phyloP scores from a whole-genome alignment of 495 filamentous ascomycete genomes.

The Penicillium psychrofluorescens region DNA sequence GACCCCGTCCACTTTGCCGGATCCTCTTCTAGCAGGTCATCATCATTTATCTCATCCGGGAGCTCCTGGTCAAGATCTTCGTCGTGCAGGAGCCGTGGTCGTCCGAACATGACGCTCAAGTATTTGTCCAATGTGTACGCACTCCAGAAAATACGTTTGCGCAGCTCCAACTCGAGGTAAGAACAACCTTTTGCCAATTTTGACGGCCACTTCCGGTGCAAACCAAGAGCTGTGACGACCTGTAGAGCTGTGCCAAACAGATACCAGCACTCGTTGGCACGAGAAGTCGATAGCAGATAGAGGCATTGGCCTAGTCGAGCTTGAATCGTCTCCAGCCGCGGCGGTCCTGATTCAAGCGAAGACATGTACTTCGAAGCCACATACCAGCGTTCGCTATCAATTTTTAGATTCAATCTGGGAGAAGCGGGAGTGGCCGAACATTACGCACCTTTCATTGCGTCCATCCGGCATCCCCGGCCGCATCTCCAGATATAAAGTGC shows the following conservation, averaged over 20 bases:
- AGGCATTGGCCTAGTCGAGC: conserved; percentile 37
- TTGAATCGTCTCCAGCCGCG: conserved; percentile 38
- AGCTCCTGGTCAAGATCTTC: conserved; percentile 48
- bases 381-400: conserved; percentile 34
- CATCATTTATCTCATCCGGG: conserved; percentile 46
- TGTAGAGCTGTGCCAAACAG: conserved; percentile 40
- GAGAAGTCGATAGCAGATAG: conserved; percentile 37
- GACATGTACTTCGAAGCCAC: conserved; percentile 35
- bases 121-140: conserved; percentile 51
- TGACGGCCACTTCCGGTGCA: conserved; percentile 30
- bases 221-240: conserved; percentile 36
- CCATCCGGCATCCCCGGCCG: conserved; percentile 12
- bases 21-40: conserved; percentile 41
- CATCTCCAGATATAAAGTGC: conserved; percentile 29
- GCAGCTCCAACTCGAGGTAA: conserved; percentile 32
- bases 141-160: conserved; percentile 52
- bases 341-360: conserved; percentile 35
- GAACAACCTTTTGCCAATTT: conserved; percentile 23
- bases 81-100: conserved; percentile 45
- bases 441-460: conserved; percentile 23
- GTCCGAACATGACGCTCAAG: conserved; percentile 47
- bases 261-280: conserved; percentile 46
- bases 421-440: too few species aligned
- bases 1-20: conserved; percentile 24
- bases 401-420: neutral